Evolutionary conservation across 768 basidiomycete genomes (phyloP).

Genomic region (Auriscalpium orientale): DNA sequence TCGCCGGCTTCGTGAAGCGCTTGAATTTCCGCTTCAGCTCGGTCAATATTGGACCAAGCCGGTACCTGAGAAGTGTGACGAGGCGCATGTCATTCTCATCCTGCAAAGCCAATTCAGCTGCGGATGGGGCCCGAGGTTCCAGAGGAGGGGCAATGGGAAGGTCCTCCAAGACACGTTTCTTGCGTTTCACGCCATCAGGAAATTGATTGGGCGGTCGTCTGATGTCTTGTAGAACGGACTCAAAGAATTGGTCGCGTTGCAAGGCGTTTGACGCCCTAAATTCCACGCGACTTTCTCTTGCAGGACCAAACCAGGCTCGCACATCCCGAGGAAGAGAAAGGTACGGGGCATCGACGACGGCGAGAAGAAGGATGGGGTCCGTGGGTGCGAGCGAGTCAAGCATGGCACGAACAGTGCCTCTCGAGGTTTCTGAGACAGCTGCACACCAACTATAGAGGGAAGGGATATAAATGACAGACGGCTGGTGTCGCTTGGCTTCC

Average conservation of each 20-base stretch:
- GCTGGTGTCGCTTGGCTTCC: conserved; percentile 95
- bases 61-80: conserved; percentile 76
- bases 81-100: conserved; percentile 74
- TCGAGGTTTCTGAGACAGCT: conserved; percentile 75
- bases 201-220: conserved; percentile 77
- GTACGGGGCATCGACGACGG: conserved; percentile 76
- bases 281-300: conserved; percentile 66
- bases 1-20: conserved; percentile 75
- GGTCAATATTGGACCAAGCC: conserved; percentile 82
- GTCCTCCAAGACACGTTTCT: conserved; percentile 77
- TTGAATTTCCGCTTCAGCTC: conserved; percentile 92
- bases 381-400: conserved; percentile 86
- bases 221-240: conserved; percentile 60
- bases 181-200: conserved; percentile 80
- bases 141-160: conserved; percentile 86
- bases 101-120: conserved; percentile 75
- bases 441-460: conserved; percentile 81
- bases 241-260: conserved; percentile 72
- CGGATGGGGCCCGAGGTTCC: conserved; percentile 75
- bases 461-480: conserved; percentile 92
- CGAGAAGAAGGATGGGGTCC: conserved; percentile 90
- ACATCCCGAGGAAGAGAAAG: conserved; percentile 72
- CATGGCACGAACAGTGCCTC: conserved; percentile 82
- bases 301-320: conserved; percentile 82
- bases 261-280: conserved; percentile 43